Base-by-base conservation (phyloP, 2,329 filamentous ascomycete genomes). In the Colletotrichum euphorbiae region DNA sequence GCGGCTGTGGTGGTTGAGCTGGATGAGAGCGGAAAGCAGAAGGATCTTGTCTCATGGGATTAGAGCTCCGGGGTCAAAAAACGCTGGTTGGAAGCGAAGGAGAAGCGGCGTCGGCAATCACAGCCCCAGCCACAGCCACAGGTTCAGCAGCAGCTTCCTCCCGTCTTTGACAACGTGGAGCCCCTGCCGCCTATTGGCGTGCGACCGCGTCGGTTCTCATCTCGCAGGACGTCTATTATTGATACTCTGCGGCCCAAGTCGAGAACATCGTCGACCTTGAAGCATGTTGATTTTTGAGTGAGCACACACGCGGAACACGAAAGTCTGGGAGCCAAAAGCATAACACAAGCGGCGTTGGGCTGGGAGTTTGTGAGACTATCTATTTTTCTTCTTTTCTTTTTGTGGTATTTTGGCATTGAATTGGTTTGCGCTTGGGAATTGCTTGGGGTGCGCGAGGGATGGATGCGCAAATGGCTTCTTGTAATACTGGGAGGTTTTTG, bases 1-100 rank as follows among this genome's bases (percentile, higher is more conserved):
- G 82, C 82, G 13, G 84, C 86, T 1, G 81, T 85, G 17, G 76
- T 88, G 40, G 85, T 89, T 5, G 80, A 86, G 64, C 69, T 87
- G 40, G 85, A 87, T 62, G 84, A 83, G 54, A 69, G 82, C 50
- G 85, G 86, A n/a, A 78, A 81, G 21, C 82, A 87, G 74, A 77
- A 80, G 6, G 86, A 83, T 40, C 73, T 87, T 60, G 78, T 89
- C 13, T 86, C 84, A 6, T 88, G 83, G 82, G 57, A 69, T 62
- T 69, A 69, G 67, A 48, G 62, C 51, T 69, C 67, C 66, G 66
- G 66, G 62, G 66, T 69, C 66, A 69, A 33, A 31, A 52, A 31
- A 40, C 36, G 55, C 66, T 69, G 62, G 66, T 69, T 69, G 48
- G 55, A 69, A 69, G 66, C 66, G 50, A 69, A 69, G 46, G 61